Base-by-base conservation (phyloP, 2,329 filamentous ascomycete genomes). In the Diaporthe vexans region DNA sequence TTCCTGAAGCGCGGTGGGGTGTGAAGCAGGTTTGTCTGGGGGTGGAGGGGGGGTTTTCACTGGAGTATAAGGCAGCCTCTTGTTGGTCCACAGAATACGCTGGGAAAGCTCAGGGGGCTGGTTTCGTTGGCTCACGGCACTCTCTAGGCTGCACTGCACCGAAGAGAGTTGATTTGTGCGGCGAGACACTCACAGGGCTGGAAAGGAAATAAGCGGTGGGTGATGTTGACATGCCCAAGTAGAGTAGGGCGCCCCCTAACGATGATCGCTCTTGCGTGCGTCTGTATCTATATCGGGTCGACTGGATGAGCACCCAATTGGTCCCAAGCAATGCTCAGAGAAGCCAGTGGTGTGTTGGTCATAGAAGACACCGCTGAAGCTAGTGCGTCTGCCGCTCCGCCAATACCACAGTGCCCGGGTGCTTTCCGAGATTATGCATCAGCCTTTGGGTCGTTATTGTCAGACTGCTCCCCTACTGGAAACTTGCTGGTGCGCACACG, bases 351-450 rank as follows among this genome's bases (percentile, higher is more conserved):
- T 68, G 63, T 40, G 33, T 40, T 24, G 46, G 48, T 29, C 63
- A 54, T 40, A 48, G 63, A 40, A 26, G 46, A 37, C 35, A 52
- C 63, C 48, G 63, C 48, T 54, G 63, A 48, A 29, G 63, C 63
- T 68, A 68, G 63, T 54, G 29, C 33, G 46, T 68, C 63, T 68
- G 63, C 63, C 63, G 48, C 33, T 68, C 33, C 46, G 63, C 48
- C 63, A 68, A 52, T 68, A 40, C 63, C 26, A 54, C 63, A 68
- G 48, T 68, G 33, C 48, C 63, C 63, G 63, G 63, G 54, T 68
- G n/a, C 33, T 54, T 68, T 29, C 48, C 63, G 63, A 68, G 48
- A 68, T 54, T 68, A 40, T 68, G 46, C 54, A 54, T 29, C 63
- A 37, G 63, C 51, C n/a, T 9, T 37, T 54, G 24, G 46, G 63